Evolutionary conservation across 495 filamentous ascomycete species (phyloP), one percentile per base, ranked within the genome.

Genomic region (Hyaloscypha bicolor): DNA sequence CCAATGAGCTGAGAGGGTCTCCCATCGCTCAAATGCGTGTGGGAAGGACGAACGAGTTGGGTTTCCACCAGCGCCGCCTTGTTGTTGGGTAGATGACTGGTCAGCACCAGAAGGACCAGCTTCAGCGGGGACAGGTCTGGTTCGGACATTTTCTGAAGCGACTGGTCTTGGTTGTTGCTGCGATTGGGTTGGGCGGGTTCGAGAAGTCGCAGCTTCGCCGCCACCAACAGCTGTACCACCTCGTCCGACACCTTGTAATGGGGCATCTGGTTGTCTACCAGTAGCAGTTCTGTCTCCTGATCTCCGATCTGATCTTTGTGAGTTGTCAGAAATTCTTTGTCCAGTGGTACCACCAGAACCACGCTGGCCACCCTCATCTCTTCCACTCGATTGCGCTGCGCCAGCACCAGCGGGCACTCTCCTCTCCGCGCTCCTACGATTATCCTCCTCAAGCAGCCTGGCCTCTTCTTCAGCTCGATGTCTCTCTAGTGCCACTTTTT

Each of bases 11-110:
- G 96, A 98, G 8, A 99, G 81, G 0, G 90, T 92, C 71, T 99
- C 95, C 95, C 96, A 99, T 52, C 95, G 86, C 76, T 99, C 94
- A 70, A 99, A 99, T 2, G 95, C 95, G 79, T 99, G 96, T 19
- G 96, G 95, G 75, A 98, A 96, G 3, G 89, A 83, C 56, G 86
- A 83, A 72, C 69, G 66, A 19, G 73, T 70, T 16, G 48, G 37
- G 2, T 16, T 52, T n/a, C 55, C 62, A 4, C 25, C 32, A 14
- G n/a, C 39, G 16, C 39, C 62, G 4, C 16, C 30, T 63, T 52
- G 63, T 9, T 62, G 65, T 51, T 22, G 55, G 48, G 33, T 32
- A 21, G 32, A 35, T 8, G 61, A 59, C 19, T 48, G 56, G 19
- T 29, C 61, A 12, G 48, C 30, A 37, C 6, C 35, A 19, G 63